A percentile compares a stretch with the other conserved stretches of the same genome.
These are phyloP conservation scores for Carex littledalei DNA, from an alignment of 176 grass and related monocot species.

Conservation along the genomic window DNA sequence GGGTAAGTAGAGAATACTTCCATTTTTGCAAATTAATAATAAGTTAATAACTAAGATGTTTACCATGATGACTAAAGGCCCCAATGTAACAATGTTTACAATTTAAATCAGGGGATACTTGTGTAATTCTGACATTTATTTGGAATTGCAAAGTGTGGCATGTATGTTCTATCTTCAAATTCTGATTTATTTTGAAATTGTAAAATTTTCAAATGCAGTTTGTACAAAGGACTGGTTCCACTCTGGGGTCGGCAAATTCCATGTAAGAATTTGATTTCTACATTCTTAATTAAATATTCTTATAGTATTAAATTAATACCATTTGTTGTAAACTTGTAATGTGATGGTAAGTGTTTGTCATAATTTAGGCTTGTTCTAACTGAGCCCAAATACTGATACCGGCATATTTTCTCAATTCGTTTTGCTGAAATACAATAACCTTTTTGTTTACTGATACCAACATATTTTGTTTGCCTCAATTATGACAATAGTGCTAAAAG, in stretches of 20 bases:
- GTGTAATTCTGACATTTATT: not conserved
- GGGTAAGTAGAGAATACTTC: conserved; percentile 35
- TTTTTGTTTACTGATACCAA: no score
- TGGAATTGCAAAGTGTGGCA: not conserved
- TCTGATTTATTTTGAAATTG: not conserved
- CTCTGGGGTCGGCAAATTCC: conserved; percentile 80
- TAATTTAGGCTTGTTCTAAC: not conserved
- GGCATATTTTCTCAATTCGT: not conserved
- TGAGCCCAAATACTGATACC: not conserved
- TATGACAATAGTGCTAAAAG: not conserved
- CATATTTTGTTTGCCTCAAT: not conserved
- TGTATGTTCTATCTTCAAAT: not conserved
- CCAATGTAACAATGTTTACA: not conserved
- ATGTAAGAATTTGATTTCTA: conserved; percentile 37
- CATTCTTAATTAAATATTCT: not conserved
- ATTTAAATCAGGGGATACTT: not conserved
- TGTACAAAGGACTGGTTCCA: conserved; percentile 81
- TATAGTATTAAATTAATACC: not conserved
- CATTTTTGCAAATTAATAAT: not conserved
- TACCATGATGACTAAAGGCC: not conserved
- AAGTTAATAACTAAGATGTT: not conserved
- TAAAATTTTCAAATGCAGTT: conserved; percentile 33
- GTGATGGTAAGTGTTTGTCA: not conserved
- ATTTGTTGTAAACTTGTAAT: not conserved
- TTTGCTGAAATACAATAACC: not conserved